Evolutionary conservation across 1,284 basidiomycete species (phyloP), one percentile per base, ranked within the genome.

Genomic region (Leucoagaricus sp.): DNA sequence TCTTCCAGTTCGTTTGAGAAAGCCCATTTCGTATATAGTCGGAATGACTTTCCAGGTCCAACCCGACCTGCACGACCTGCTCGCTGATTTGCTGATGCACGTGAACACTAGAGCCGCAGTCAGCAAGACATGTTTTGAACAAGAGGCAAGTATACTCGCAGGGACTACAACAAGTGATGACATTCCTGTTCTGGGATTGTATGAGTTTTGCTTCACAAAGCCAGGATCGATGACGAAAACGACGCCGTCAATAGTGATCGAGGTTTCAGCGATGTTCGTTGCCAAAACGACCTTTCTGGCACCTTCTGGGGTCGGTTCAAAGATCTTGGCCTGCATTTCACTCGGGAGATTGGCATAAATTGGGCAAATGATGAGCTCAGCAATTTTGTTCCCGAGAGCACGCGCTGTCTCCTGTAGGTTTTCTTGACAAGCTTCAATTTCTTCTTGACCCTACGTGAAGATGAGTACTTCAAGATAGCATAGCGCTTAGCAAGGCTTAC

Each of bases 281-380:
- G 97, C 97, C 36, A 99, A 79, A 15, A 99, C 96, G 49, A 98
- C 94, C 74, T 99, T 99, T 55, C 97, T 81, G 15, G 97, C 93
- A 9, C 95, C 95, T 57, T 93, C 91, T 0, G 97, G 96, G 6
- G 97, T 99, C 1, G 96, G 96, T 72, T 99, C 97, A 72, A 99
- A 99, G 61, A 99, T 99, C 76, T 98, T 98, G 33, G 95, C 92
- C 72, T 99, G 97, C 95, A 98, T 95, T 61, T 99, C 97, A 63
- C 92, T 96, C 1, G 97, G 97, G 31, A 99, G 75, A 69, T 98
- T 98, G 60, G 97, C 96, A 69, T 99, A 99, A 63, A 99, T 98
- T 0, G 97, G 97, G 68, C 95, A 98, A 52, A 99, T 84, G 57
- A 99, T 89, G 53, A 99, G 81, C 68, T 99, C 97, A 7, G 87